Evolutionary conservation across 352 stramenopile genomes (phyloP), one percentile per base, ranked within the genome.

Genomic region (Phytophthora pinifolia): DNA sequence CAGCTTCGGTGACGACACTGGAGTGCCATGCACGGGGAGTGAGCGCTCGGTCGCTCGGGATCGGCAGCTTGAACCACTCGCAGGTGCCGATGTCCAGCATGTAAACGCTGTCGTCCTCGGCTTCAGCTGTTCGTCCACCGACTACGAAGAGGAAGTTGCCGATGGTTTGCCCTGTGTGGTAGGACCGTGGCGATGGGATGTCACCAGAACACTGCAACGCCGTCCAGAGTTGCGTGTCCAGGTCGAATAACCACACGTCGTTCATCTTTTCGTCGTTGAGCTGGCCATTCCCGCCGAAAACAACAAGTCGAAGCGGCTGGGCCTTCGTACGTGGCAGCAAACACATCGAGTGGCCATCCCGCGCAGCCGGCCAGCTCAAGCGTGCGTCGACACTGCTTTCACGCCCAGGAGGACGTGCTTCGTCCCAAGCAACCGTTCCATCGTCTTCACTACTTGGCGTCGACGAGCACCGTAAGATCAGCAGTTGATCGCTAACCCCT

Each of bases 271-370:
- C 70, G 4, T 87, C 64, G 14, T 70, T 86, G n/a, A 71, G 57
- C 58, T 90, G 78, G 8, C 76, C 78, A 59, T 90, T 90, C 14
- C 80, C 83, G 49, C 83, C 83, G 39, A 90, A 89, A 5, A 89
- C 33, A 20, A 93, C 33, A 14, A 78, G 41, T 32, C 61, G 59
- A 39, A 53, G n/a, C 35, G 33, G 2, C 32, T 47, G 20, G 18
- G 31, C 27, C 8, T 27, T 17, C 9, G 46, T 45, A 6, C 32
- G 6, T 20, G 49, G 38, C 15, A 78, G 41, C 6, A 65, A 27
- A 38, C 70, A 79, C 65, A 90, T 79, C 4, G 77, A 79, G 38
- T 90, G 80, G 10, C 80, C 80, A 47, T 90, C 80, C 18, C 80
- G 76, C 46, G 74, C 44, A 49, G 64, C 46, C 38, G 80, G 77